Conservation (phyloP, 331 rosid species). For the Malus hybrid region DNA sequence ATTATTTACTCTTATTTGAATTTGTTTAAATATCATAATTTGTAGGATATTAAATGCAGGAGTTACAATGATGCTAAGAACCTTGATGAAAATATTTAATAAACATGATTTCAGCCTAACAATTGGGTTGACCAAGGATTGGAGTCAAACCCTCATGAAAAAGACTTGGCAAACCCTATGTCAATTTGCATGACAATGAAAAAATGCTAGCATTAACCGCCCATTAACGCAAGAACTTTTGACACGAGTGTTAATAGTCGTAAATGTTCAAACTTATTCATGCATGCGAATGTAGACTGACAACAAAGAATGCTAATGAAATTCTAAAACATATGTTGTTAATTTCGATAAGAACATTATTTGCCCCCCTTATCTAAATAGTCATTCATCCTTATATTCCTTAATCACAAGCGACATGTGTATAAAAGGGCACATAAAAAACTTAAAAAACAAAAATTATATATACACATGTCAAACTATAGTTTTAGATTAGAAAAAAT, state of each 20-base stretch:
- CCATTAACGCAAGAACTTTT: no score
- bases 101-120: no score
- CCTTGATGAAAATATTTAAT: no score
- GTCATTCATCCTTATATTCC: background rate
- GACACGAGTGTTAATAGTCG: background rate
- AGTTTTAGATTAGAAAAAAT: background rate
- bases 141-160: background rate
- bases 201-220: background rate
- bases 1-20: no score
- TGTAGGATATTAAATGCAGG: no score
- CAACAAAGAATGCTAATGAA: background rate
- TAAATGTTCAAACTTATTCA: background rate
- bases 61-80: no score
- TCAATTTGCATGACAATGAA: background rate
- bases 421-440: background rate
- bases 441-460: no score
- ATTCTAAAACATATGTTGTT: background rate
- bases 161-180: conserved; percentile 2
- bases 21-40: no score
- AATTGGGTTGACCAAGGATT: no score
- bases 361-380: background rate
- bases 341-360: background rate
- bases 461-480: background rate
- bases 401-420: background rate
- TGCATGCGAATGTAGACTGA: background rate